Base-by-base conservation (phyloP, 139 green algal species). In the Chara braunii region DNA sequence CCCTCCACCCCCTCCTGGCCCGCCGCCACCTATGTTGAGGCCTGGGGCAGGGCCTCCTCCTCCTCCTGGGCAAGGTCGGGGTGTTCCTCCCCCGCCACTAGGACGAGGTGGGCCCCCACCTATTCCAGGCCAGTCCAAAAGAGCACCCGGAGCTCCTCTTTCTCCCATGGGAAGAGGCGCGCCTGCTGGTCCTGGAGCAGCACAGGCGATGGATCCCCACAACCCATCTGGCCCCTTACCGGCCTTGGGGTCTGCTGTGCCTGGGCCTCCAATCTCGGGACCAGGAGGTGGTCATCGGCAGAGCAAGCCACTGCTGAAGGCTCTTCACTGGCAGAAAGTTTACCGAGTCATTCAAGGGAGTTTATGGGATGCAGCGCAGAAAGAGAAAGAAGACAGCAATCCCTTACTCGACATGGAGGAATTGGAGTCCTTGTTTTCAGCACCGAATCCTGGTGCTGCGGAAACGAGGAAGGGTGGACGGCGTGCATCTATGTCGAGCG, bases 321-420 rank as follows among this genome's bases (percentile, higher is more conserved):
- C 59, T 2, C 53, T 76, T 26, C 53, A 73, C 51, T 76, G 67
- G 67, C 18, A 18, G n/a, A 76, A 76, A 24, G 45, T 73, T 3
- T 28, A 18, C 9, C 24, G 55, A 51, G 26, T 31, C 29, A 28
- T 66, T 29, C 57, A 75, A 31, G 66, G 66, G 12, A 73, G 26
- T 31, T 28, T 75, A 22, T 75, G 66, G 66, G 29, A 37, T 3
- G 66, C 43, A 30, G 33, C 34, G 32, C 59, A 75, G 36, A 51
- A 74, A 18, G 58, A 72, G 18, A 29, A 43, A 11, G 23, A 65
- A 7, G 56, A 65, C 12, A 5, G 28, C 9, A 8, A 28, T 24
- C 48, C 48, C 9, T 24, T 42, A 8, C 32, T 57, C 48, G 48
- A 57, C 48, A 28, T 57, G 9, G 40, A 48, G 18, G 65, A 74